These are phyloP conservation scores for Claviceps spartinae DNA, from an alignment of 2,329 filamentous ascomycete genomes.

Conservation along the genomic window DNA sequence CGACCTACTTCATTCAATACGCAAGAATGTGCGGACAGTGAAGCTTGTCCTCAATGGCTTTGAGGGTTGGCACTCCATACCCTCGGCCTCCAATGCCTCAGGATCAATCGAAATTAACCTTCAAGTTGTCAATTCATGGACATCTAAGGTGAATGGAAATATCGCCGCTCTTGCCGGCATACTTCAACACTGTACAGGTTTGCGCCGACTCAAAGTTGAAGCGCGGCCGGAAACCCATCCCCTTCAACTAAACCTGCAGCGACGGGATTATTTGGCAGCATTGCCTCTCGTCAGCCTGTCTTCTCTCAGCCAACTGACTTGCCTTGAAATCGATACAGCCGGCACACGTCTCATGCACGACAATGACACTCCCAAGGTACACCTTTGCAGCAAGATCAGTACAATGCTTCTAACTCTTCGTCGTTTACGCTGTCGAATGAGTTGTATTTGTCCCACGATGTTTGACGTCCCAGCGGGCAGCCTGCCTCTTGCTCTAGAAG, in stretches of 20 bases:
- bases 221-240: conserved; percentile 5
- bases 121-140: conserved; percentile 1
- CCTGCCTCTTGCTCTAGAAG: background rate
- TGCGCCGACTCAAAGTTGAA: conserved; percentile 3
- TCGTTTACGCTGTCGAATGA: conserved; percentile 6
- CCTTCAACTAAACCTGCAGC: background rate
- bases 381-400: conserved; percentile 4
- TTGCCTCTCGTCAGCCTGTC: conserved; percentile 3
- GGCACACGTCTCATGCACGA: conserved; percentile 2
- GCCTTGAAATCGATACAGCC: conserved; percentile 6
- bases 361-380: background rate
- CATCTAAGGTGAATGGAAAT: conserved; percentile 1
- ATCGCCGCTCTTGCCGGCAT: conserved; percentile 2
- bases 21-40: background rate
- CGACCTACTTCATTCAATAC: conserved; percentile 2
- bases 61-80: conserved; percentile 4
- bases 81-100: background rate
- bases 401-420: conserved; percentile 4
- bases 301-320: conserved; percentile 4
- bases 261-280: conserved; percentile 5
- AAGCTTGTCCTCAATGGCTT: conserved; percentile 3
- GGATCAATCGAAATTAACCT: conserved; percentile 1
- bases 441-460: conserved; percentile 3
- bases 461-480: conserved; percentile 1
- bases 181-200: conserved; percentile 5